Base-by-base conservation (phyloP, 176 grass and related monocot species). In the Phoenix roebelenii region DNA sequence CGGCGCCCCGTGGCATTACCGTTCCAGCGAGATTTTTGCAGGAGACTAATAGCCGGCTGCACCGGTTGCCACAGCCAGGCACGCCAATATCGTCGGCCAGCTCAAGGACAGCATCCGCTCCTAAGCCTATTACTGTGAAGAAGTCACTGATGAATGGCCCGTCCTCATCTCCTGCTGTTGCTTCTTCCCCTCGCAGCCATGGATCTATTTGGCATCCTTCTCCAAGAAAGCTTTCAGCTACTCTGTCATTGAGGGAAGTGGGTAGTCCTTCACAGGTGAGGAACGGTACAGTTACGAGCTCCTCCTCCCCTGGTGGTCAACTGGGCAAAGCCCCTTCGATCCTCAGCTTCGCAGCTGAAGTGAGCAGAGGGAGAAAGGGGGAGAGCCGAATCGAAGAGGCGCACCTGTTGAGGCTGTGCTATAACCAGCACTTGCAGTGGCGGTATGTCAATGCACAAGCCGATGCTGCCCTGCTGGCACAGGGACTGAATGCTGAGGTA, bases 361-460 rank as follows among this genome's bases (percentile, higher is more conserved):
- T 57, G 26, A 90, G 58, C 52, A 92, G 84, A 78, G 87, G 72
- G 59, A 83, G 85, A 75, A 83, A 65, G 66, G 77, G 83, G 52
- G 84, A 83, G 53, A 88, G 68, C 61, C 84, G 83, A 63, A 64
- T 85, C 16, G 87, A 85, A 28, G 74, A 79, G 66, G 93, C 89
- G 51, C 84, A 85, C 66, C 51, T 85, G 7, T 67, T 91, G 68
- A 91, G 81, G 72, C 76, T 98, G 72, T 61, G 80, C 23, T 79
- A 68, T 39, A 88, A 82, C 68, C 57, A 81, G 16, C 76, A 88
- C 63, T 78, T 98, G 79, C 93, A 98, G 59, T 98, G 93, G 87
- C 74, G 78, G 55, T 98, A 78, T 65, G 64, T 81, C 25, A 98
- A 92, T 58, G 83, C 84, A 20, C 88, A 85, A 30, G 74, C 78